Base-by-base conservation (phyloP, 2,329 filamentous ascomycete species). In the Ustulina deusta region DNA sequence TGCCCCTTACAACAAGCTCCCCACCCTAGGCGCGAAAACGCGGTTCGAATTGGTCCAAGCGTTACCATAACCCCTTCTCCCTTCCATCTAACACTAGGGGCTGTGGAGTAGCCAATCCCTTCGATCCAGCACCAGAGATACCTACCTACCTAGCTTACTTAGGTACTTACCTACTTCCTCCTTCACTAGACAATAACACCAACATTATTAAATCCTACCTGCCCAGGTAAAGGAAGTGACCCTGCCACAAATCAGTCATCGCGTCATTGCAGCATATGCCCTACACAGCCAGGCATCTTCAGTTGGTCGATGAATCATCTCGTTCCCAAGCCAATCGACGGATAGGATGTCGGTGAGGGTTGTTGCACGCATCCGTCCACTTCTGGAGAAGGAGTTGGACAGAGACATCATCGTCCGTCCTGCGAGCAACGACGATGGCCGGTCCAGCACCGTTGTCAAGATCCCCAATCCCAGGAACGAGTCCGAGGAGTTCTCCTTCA, bases 391-490 rank as follows among this genome's bases (percentile, higher is more conserved):
- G 71, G 96, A 98, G 83, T 85, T 91, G 66, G 92, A 96, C 77
- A 91, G 91, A 80, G 95, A 98, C 82, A 87, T 93, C 68, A 97
- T 98, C 74, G 91, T 98, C 72, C 84, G 83, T 56, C 87, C 89
- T 9, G 90, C 90, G 55, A 88, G 86, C 69, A 86, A 84, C 65
- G 87, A 90, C 59, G 82, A 87, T 54, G 87, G 86, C 72, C 86
- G 85, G 71, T 85, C 89, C 22, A 88, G 87, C 69, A 90, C 86
- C 29, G 82, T 97, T 34, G 89, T 98, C 76, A 91, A 92, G 79
- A 97, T 98, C 75, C 95, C 95, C 3, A 97, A 94, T 77, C 94
- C 95, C 0, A 97, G 96, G 83, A 97, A 97, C 76, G 92, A 93
- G 71, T 84, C 87, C 25, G 95, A 98, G 81, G 92, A 94, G 76